Evolutionary conservation across 2,329 filamentous ascomycete genomes (phyloP).

Genomic region (Diaporthe nobilis): DNA sequence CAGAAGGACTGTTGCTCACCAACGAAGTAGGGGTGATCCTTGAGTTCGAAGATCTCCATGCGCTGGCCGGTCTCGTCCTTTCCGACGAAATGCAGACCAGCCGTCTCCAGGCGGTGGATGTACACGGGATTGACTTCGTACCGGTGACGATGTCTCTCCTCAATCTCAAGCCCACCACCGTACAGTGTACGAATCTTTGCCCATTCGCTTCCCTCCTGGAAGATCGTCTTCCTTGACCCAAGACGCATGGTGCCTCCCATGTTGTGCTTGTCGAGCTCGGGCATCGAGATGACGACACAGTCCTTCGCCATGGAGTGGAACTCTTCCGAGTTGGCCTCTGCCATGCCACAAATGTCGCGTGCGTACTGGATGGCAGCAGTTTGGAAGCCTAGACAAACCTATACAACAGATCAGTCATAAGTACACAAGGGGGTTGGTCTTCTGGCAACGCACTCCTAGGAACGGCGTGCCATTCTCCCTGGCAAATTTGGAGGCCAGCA

Average conservation of each 20-base stretch:
- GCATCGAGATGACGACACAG: conserved; percentile 91
- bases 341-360: conserved; percentile 78
- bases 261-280: conserved; percentile 70
- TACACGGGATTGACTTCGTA: conserved; percentile 85
- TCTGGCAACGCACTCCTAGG: conserved; percentile 75
- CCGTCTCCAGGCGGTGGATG: conserved; percentile 72
- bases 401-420: neutral
- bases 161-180: conserved; percentile 63
- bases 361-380: conserved; percentile 92
- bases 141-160: conserved; percentile 82
- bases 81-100: conserved; percentile 79
- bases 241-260: conserved; percentile 86
- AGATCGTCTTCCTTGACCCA: conserved; percentile 77
- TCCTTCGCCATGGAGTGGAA: conserved; percentile 70
- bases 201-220: conserved; percentile 79
- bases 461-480: conserved; percentile 85
- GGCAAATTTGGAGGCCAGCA: conserved; percentile 88
- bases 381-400: conserved; percentile 86
- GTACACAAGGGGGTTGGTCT: neutral
- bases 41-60: conserved; percentile 84
- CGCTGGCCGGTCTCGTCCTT: conserved; percentile 81
- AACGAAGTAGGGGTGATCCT: conserved; percentile 83
- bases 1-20: conserved; percentile 52
- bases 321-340: conserved; percentile 69
- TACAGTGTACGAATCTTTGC: conserved; percentile 79